Evolutionary conservation across 805 yeast genomes (phyloP).

Genomic region (Nakazawaea ishiwadae): DNA sequence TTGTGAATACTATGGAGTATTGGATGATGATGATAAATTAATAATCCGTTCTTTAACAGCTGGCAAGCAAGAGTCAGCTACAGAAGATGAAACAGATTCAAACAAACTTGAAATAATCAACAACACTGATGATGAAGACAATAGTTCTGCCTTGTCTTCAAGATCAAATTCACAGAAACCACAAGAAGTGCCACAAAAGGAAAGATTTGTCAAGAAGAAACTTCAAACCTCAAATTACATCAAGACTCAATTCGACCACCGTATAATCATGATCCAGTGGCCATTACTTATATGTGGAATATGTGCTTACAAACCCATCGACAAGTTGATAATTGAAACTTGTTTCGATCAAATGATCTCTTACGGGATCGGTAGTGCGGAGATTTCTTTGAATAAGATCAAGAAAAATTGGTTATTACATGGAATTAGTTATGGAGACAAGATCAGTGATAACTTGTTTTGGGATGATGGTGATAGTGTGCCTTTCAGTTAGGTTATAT

Average conservation of each 20-base stretch:
- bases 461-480: constrained; percentile 30
- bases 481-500: constrained; percentile 24
- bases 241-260: constrained; percentile 27
- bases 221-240: constrained; percentile 24
- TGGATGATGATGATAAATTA: constrained; percentile 21
- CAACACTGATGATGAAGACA: neutral
- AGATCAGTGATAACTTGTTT: constrained; percentile 21
- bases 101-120: too few species aligned
- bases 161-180: too few species aligned
- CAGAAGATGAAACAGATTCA: too few species aligned
- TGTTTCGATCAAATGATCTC: constrained; percentile 28
- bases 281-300: constrained; percentile 30
- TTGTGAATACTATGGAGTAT: constrained; percentile 25
- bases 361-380: constrained; percentile 32
- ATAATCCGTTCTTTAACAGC: constrained; percentile 5
- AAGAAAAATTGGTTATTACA: constrained; percentile 27
- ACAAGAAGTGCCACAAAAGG: too few species aligned
- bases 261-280: constrained; percentile 34
- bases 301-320: constrained; percentile 24
- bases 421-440: constrained; percentile 16
- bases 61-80: neutral
- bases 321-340: constrained; percentile 28
- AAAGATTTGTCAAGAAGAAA: constrained; percentile 5
- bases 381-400: constrained; percentile 25
- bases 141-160: neutral